Percentiles rank a stretch among this genome's conserved stretches.
These are phyloP conservation scores for Cryptomeria japonica DNA, from an alignment of 75 land plant species.

Conservation along the genomic window DNA sequence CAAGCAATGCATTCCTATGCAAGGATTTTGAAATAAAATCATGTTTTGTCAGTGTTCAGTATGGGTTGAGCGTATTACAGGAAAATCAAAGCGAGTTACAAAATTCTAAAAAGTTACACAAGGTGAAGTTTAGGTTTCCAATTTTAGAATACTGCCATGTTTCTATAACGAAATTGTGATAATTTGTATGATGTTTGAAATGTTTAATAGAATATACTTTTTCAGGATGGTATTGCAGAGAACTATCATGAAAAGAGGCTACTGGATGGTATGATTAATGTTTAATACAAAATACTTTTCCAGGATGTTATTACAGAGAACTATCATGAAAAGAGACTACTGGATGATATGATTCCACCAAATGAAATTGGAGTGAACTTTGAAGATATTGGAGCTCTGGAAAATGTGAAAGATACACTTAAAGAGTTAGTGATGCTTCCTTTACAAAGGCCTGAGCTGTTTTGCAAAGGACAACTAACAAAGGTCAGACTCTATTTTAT, in stretches of 20 bases:
- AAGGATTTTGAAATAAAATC: constrained; percentile 2
- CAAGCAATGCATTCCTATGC: not conserved
- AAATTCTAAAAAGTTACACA: constrained; percentile 65
- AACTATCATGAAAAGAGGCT: constrained; percentile 86
- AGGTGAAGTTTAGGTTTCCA: constrained; percentile 33
- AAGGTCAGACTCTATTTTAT: constrained; percentile 38
- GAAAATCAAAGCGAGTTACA: constrained; percentile 51
- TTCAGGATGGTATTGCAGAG: constrained; percentile 79
- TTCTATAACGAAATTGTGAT: not conserved
- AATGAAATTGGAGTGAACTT: constrained; percentile 89
- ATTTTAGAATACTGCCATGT: not conserved
- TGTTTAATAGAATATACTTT: not conserved
- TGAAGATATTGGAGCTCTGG: constrained; percentile 92
- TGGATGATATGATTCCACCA: constrained; percentile 87
- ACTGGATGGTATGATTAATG: constrained; percentile 70
- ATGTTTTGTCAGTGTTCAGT: constrained; percentile 44
- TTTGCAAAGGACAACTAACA: constrained; percentile 81
- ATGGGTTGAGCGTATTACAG: constrained; percentile 60
- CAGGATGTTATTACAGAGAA: constrained; percentile 88
- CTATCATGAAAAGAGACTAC: constrained; percentile 81
- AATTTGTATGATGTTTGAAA: not conserved
- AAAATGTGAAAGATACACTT: constrained; percentile 87
- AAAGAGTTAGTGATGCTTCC: constrained; percentile 98
- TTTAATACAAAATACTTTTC: not conserved
- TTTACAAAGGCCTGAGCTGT: constrained; percentile 88